Base-by-base conservation (phyloP, 2,329 filamentous ascomycete species). In the Colletotrichum spaethianum region DNA sequence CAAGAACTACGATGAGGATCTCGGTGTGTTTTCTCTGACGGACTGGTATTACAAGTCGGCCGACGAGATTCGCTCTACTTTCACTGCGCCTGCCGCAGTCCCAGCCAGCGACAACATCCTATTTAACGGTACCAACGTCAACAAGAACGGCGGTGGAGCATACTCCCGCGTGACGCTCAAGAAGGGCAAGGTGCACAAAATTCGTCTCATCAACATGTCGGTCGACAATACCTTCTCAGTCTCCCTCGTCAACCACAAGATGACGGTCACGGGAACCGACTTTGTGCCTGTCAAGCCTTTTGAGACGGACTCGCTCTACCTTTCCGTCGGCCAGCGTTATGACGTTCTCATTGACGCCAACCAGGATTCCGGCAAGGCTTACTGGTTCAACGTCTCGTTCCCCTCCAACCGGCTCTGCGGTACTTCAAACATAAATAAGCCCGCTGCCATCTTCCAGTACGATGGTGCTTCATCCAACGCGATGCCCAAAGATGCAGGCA, bases 201-300 rank as follows among this genome's bases (percentile, higher is more conserved):
- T 92, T 18, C 85, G 90, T 0, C 82, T 92, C 68, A 85, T 92
- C 78, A 92, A 92, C 79, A 80, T 86, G 0, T 83, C 89, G 48
- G 80, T 85, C 68, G 83, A 90, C 76, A 84, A 82, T 46, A 80
- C 87, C 70, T 83, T 88, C 77, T 80, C 85, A 52, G 89, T 92
- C 75, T 91, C 82, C 76, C 92, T 87, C 77, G 89, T 84, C 82
- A 86, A 84, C 2, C 91, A 93, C 79, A 87, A 81, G 33, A 83
- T 93, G 81, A 91, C 85, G 0, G 89, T 93, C 66, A 90, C 93
- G 65, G 86, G 90, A n/a, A 89, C 88, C 75, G 91, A 93, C 77
- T 91, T 91, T 64, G 88, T 92, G 2, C 84, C 87, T 1, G 82
- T 93, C 48, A 78, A 89, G 74, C 91, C 92, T 0, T 93, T 92